phyloP scores from a whole-genome alignment of 371 early-diverging fungal genomes.

The Mucor piriformis region DNA sequence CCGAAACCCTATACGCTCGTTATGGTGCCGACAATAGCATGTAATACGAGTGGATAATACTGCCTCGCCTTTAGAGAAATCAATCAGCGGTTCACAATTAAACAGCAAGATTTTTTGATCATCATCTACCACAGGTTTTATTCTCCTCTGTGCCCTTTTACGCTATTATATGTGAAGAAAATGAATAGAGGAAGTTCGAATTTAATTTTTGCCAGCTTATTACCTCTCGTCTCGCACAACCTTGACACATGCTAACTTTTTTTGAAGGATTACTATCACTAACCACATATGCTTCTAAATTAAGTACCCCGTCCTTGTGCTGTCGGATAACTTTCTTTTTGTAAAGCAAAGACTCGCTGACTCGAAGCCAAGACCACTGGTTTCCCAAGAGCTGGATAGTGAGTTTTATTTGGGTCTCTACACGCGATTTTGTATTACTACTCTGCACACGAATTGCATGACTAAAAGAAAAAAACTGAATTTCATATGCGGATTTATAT shows the following conservation, averaged over 20 bases:
- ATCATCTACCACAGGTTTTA: slow-evolving; percentile 31
- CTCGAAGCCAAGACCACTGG: slow-evolving; percentile 63
- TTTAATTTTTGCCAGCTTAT: not conserved
- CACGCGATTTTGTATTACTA: slow-evolving; percentile 69
- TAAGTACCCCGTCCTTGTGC: slow-evolving; percentile 44
- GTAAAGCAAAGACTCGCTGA: slow-evolving; percentile 61
- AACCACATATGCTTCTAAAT: slow-evolving; percentile 76
- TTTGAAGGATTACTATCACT: slow-evolving; percentile 82
- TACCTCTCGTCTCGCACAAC: slow-evolving; percentile 86
- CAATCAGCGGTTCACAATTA: slow-evolving; percentile 80
- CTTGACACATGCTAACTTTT: slow-evolving; percentile 75
- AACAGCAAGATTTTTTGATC: slow-evolving; percentile 72
- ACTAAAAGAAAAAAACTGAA: not conserved
- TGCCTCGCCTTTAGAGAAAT: slow-evolving; percentile 83
- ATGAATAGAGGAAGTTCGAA: not conserved
- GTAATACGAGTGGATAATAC: slow-evolving; percentile 90
- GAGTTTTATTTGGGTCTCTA: slow-evolving; percentile 78
- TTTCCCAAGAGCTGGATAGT: slow-evolving; percentile 57
- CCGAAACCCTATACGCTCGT: slow-evolving; percentile 87
- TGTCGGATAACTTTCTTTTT: slow-evolving; percentile 39
- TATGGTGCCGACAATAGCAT: slow-evolving; percentile 94
- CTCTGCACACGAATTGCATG: not conserved
- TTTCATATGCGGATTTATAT: not conserved
- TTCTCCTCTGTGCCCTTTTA: slow-evolving; percentile 51
- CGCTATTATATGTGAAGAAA: slow-evolving; percentile 28